Percentiles rank a stretch among this genome's conserved stretches.
phyloP scores from a whole-genome alignment of 2,329 filamentous ascomycete genomes.

The Colletotrichum melonis region DNA sequence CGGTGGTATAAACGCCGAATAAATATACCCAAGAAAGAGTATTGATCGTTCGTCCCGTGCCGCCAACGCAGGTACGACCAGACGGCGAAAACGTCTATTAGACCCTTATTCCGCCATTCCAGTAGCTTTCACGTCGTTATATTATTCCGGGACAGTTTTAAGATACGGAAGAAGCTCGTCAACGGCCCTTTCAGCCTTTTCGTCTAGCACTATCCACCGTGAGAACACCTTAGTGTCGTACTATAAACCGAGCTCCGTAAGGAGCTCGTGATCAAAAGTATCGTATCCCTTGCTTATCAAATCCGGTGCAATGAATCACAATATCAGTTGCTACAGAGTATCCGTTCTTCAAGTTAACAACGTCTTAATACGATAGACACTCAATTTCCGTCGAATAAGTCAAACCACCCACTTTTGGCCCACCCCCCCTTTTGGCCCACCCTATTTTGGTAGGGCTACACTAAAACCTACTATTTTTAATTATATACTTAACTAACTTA shows the following conservation, averaged over 20 bases:
- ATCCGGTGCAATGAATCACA: constrained; percentile 41
- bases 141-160: constrained; percentile 23
- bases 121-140: neutral
- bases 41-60: constrained; percentile 45
- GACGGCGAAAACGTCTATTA: constrained; percentile 40
- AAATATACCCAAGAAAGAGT: constrained; percentile 45
- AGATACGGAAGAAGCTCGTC: constrained; percentile 37
- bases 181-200: constrained; percentile 33
- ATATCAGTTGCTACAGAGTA: constrained; percentile 36
- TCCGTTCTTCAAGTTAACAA: constrained; percentile 37
- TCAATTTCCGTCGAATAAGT: constrained; percentile 39
- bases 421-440: no score
- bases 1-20: constrained; percentile 43
- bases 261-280: constrained; percentile 37
- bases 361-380: constrained; percentile 29
- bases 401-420: no score
- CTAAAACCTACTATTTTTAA: no score
- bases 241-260: constrained; percentile 10
- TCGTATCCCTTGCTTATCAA: constrained; percentile 39
- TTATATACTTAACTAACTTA: no score
- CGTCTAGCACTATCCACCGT: constrained; percentile 37
- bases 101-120: constrained; percentile 36
- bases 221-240: neutral
- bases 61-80: constrained; percentile 40
- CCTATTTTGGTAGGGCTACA: no score